Conservation (phyloP, 345 rosid species). For the Hypericum perforatum region DNA sequence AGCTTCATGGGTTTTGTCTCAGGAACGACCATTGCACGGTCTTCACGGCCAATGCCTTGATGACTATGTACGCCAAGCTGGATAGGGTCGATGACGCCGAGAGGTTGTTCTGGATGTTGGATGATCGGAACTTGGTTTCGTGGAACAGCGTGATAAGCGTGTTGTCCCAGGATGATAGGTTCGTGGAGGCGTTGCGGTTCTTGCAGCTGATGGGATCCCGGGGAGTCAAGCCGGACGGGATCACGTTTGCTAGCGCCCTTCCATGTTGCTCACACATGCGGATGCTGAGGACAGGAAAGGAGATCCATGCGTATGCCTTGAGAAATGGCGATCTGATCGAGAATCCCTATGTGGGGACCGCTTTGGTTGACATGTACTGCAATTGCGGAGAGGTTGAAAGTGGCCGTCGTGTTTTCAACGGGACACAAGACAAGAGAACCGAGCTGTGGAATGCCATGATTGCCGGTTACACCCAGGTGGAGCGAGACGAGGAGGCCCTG, state of each 20-base stretch:
- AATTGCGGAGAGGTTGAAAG: conserved; percentile 55
- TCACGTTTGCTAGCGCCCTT: conserved; percentile 75
- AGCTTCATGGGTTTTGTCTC: conserved; percentile 60
- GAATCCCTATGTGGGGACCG: conserved; percentile 84
- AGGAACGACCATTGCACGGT: conserved; percentile 49
- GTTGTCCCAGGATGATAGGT: conserved; percentile 50
- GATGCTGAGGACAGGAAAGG: conserved; percentile 52
- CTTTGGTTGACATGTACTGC: conserved; percentile 90
- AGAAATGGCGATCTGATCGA: conserved; percentile 43
- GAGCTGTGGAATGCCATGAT: conserved; percentile 93
- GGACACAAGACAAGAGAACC: conserved; percentile 31
- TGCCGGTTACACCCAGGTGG: conserved; percentile 72
- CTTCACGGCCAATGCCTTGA: conserved; percentile 63
- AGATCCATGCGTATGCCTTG: conserved; percentile 74
- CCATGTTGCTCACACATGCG: conserved; percentile 76
- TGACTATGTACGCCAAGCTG: conserved; percentile 70
- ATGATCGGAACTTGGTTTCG: conserved; percentile 62
- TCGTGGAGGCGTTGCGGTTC: conserved; percentile 44
- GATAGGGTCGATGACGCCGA: conserved; percentile 39
- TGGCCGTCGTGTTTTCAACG: conserved; percentile 56
- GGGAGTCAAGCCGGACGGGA: conserved; percentile 62
- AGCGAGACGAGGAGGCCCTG: conserved; percentile 54
- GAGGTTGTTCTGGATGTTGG: conserved; percentile 36
- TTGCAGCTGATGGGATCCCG: conserved; percentile 42
- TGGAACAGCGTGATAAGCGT: conserved; percentile 82